A percentile compares a stretch with the other conserved stretches of the same genome.
Evolutionary conservation across 306 rosid genomes (phyloP).

Genomic region (Casuarina cunninghamiana): DNA sequence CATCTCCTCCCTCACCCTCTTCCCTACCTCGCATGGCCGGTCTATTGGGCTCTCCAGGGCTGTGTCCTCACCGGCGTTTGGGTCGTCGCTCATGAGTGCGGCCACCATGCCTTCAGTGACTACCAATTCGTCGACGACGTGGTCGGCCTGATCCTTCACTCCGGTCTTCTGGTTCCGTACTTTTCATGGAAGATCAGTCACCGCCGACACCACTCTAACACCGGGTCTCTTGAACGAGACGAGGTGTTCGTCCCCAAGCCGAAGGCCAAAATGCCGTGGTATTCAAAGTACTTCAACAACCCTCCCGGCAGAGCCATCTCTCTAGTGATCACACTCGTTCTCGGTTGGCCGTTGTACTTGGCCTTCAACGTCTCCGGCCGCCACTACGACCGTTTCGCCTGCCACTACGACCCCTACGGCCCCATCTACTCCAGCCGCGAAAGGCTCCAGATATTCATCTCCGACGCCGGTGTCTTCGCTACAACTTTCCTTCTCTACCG

Average conservation of each 20-base stretch:
- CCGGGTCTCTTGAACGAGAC: conserved; percentile 61
- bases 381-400: conserved; percentile 48
- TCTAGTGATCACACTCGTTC: conserved; percentile 44
- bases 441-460: conserved; percentile 42
- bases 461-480: conserved; percentile 45
- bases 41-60: conserved; percentile 68
- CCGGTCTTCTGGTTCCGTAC: conserved; percentile 60
- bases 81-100: conserved; percentile 88
- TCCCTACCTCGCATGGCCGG: conserved; percentile 54
- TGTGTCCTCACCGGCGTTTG: conserved; percentile 61
- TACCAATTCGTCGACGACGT: conserved; percentile 58
- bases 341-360: conserved; percentile 78
- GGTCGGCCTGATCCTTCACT: conserved; percentile 61
- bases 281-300: conserved; percentile 51
- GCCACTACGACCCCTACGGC: conserved; percentile 68
- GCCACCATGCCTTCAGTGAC: conserved; percentile 80
- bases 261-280: conserved; percentile 44
- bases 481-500: conserved; percentile 34
- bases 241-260: conserved; percentile 76
- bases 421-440: conserved; percentile 60
- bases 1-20: conserved; percentile 49
- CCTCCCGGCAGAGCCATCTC: conserved; percentile 45
- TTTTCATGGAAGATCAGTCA: conserved; percentile 81
- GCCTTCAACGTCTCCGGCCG: conserved; percentile 64
- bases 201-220: conserved; percentile 77